A percentile compares a stretch with the other conserved stretches of the same genome.
Conservation (phyloP, 805 yeast species). For the Metschnikowia corniflorae region DNA sequence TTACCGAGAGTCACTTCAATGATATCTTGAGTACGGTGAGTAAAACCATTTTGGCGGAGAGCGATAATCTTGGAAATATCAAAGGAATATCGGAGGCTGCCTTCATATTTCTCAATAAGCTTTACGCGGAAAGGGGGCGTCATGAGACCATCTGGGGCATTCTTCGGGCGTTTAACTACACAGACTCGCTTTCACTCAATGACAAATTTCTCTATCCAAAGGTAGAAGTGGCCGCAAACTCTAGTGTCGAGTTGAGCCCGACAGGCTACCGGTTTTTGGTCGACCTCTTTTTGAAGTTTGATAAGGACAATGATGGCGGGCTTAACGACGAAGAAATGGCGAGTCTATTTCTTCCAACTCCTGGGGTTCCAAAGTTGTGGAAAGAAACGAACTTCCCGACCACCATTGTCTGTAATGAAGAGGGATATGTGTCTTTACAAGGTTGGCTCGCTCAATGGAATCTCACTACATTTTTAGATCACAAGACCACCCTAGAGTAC, state of each 20-base stretch:
- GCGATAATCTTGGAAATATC: conserved; percentile 2
- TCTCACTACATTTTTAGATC: conserved; percentile 87
- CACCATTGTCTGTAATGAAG: conserved; percentile 85
- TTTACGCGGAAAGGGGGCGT: conserved; percentile 86
- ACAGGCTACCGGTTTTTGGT: conserved; percentile 89
- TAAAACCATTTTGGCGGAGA: conserved; percentile 30
- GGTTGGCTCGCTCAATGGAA: conserved; percentile 99
- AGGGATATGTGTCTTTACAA: conserved; percentile 85
- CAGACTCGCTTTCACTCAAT: conserved; percentile 82
- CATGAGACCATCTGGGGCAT: conserved; percentile 98
- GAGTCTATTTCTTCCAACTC: conserved; percentile 79
- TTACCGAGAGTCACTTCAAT: conserved; percentile 33
- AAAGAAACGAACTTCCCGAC: conserved; percentile 78
- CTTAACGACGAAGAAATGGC: conserved; percentile 68
- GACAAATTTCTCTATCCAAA: conserved; percentile 78
- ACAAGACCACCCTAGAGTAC: conserved; percentile 80
- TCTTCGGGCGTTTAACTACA: conserved; percentile 80
- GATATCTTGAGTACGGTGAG: conserved; percentile 33
- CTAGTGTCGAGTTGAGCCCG: conserved; percentile 90
- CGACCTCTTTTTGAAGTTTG: conserved; percentile 82
- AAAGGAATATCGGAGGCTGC: conserved; percentile 71
- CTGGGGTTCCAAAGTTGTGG: conserved; percentile 91
- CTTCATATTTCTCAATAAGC: conserved; percentile 69
- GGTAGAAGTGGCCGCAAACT: conserved; percentile 64
- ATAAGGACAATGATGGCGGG: conserved; percentile 96